Evolutionary conservation across 306 rosid species (phyloP).

Genomic region (Ormosia emarginata): DNA sequence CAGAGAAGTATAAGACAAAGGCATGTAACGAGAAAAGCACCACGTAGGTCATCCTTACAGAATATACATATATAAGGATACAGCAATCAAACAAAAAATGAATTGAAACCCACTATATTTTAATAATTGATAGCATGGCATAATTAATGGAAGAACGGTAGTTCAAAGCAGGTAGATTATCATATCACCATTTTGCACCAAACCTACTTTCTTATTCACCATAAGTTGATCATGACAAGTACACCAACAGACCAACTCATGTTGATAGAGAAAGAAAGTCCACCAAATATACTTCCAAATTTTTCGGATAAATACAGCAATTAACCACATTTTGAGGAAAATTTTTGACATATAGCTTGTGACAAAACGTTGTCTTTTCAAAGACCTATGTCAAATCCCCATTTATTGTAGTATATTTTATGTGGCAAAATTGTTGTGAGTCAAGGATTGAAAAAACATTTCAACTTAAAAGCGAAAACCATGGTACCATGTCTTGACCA

Average conservation of each 20-base stretch:
- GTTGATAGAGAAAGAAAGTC: background rate
- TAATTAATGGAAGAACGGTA: background rate
- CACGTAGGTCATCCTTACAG: background rate
- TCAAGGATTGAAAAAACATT: background rate
- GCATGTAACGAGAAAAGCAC: background rate
- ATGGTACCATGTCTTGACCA: slow-evolving; percentile 10
- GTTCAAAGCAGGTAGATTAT: background rate
- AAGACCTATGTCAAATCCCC: slow-evolving; percentile 1
- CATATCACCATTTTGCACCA: slow-evolving; percentile 4
- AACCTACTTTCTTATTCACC: slow-evolving; percentile 10
- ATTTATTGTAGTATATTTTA: background rate
- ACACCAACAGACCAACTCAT: background rate
- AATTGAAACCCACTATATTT: background rate
- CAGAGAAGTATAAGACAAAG: background rate
- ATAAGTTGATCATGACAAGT: background rate
- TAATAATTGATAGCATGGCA: background rate
- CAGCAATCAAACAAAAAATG: background rate
- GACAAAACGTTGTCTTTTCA: background rate
- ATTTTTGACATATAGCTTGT: background rate
- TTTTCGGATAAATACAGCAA: too few species aligned
- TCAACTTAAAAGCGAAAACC: background rate
- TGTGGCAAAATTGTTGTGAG: background rate
- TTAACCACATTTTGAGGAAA: too few species aligned
- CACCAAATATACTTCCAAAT: too few species aligned
- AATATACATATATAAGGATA: background rate